A percentile compares a stretch with the other conserved stretches of the same genome.
Conservation (phyloP, 495 filamentous ascomycete species). For the Penicillium salamii region DNA sequence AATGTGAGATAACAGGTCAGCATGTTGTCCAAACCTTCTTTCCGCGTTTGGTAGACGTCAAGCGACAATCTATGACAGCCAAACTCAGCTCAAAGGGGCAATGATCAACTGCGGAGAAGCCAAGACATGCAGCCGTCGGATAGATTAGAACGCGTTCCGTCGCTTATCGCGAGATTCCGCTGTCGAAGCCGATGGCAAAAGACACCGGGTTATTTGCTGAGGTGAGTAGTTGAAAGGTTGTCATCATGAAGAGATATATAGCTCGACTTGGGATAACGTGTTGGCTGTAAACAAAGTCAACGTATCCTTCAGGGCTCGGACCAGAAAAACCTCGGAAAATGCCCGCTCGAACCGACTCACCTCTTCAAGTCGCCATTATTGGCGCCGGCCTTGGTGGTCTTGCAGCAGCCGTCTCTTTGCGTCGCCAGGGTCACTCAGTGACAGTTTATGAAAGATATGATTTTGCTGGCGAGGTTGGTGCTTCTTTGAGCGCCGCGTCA, state of each 20-base stretch:
- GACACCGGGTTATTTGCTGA: too few relatives aligned
- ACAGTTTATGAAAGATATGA: slow-evolving; percentile 36
- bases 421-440: slow-evolving; percentile 50
- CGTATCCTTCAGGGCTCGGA: too few relatives aligned
- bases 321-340: slow-evolving; percentile 3
- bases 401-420: slow-evolving; percentile 48
- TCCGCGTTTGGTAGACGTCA: slow-evolving; percentile 1
- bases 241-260: too few relatives aligned
- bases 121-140: slow-evolving; percentile 22
- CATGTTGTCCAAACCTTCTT: slow-evolving; percentile 4
- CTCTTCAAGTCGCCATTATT: slow-evolving; percentile 37
- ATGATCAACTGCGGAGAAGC: slow-evolving; percentile 13
- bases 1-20: slow-evolving; percentile 1
- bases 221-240: too few relatives aligned
- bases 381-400: slow-evolving; percentile 57
- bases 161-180: slow-evolving; percentile 7
- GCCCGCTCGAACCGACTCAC: slow-evolving; percentile 21
- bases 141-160: slow-evolving; percentile 20
- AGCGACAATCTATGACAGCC: background rate
- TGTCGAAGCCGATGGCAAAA: background rate
- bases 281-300: too few relatives aligned
- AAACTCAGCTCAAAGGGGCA: slow-evolving; percentile 1
- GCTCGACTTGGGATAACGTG: too few relatives aligned
- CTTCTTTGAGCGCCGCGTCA: slow-evolving; percentile 24
- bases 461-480: slow-evolving; percentile 29